A percentile compares a stretch with the other conserved stretches of the same genome.
phyloP scores from a whole-genome alignment of 2,329 filamentous ascomycete genomes.

The Pseudogymnoascus destructans region DNA sequence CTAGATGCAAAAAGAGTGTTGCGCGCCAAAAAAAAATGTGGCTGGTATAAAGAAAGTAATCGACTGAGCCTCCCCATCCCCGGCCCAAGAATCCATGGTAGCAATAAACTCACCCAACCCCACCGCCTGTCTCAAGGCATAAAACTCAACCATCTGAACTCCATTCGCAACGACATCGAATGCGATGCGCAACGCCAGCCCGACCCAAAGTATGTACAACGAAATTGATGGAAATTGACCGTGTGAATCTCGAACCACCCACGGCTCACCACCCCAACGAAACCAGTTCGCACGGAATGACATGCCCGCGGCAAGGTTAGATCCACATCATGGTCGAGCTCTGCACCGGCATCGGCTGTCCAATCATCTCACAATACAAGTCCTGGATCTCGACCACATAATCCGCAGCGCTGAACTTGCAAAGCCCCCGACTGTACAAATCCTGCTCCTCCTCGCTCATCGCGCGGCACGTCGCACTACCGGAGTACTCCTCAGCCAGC shows the following conservation, averaged over 20 bases:
- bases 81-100: neutral
- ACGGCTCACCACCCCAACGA: neutral
- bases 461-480: slow-evolving; percentile 40
- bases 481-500: slow-evolving; percentile 75
- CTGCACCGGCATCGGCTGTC: neutral
- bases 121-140: neutral
- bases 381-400: slow-evolving; percentile 71
- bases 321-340: neutral
- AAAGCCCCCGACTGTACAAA: slow-evolving; percentile 56
- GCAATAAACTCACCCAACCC: neutral
- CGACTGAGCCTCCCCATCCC: neutral
- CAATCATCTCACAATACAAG: slow-evolving; percentile 28
- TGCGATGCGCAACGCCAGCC: neutral
- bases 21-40: neutral
- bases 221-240: neutral
- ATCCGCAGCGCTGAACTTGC: slow-evolving; percentile 64
- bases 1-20: slow-evolving; percentile 4
- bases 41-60: slow-evolving; percentile 4
- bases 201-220: neutral
- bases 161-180: neutral
- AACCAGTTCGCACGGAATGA: neutral
- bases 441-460: slow-evolving; percentile 62
- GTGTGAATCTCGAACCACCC: neutral
- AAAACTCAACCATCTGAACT: neutral
- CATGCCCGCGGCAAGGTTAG: neutral